Base-by-base conservation (phyloP, 75 land plant genomes). In the Azolla pinnata region DNA sequence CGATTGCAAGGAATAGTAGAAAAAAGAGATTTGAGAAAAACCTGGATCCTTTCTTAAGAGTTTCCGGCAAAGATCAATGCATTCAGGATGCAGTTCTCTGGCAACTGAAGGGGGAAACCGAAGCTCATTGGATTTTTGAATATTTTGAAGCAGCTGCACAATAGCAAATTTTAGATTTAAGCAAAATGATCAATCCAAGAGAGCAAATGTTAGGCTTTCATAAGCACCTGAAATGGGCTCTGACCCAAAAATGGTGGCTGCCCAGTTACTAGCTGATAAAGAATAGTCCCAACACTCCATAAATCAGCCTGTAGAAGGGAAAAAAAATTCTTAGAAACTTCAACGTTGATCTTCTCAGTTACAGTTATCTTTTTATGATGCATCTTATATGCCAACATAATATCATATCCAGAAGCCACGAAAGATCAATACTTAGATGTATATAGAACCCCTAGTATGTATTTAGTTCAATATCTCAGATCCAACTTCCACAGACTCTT, bases 241-340 rank as follows among this genome's bases (percentile, higher is more conserved):
- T 64, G 82, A 30, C 99, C 99, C 47, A 70, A 67, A 62, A 81
- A 95, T 40, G 99, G 99, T 9, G 99, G 85, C 61, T 56, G 84
- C 4, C 99, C 99, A 29, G 87, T 84, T 17, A 90, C 88, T 40
- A 95, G 75, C 63, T 95, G 99, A 69, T 62, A 95, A 16, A 95
- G 67, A 54, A 95, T 95, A 19, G 90, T 83, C 46, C 99, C 99
- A 57, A 90, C 97, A 75, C 99, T 95, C 99, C 99, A 95, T 44
- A 95, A 81, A 68, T 95, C 99, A 75, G 99, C 99, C 99, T 95
- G 88, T 50, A 55, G 3, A 55, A 44, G n/a, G n/a, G n/a, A n/a
- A n/a, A n/a, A n/a, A n/a, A n/a, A n/a, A n/a, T n/a, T n/a, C n/a
- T n/a, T n/a, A n/a, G n/a, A n/a, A n/a, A n/a, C n/a, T n/a, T n/a